A percentile compares a stretch with the other conserved stretches of the same genome.
These are phyloP conservation scores for Candolleomyces aberdarensis DNA, from an alignment of 768 basidiomycete genomes.

Conservation along the genomic window DNA sequence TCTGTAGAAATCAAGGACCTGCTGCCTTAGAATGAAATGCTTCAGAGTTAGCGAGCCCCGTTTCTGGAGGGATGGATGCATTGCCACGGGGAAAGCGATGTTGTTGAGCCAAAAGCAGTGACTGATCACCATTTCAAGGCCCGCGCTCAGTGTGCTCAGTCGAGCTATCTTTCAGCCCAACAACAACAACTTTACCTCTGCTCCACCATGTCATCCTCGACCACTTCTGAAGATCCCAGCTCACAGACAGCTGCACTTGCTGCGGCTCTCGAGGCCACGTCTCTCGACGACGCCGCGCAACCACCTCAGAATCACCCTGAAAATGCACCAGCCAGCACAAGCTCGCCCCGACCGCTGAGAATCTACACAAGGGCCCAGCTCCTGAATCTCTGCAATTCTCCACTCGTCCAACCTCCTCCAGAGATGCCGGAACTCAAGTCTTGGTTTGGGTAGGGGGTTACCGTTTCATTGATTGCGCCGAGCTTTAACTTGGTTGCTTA, in stretches of 20 bases:
- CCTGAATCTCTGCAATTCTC: conserved; percentile 68
- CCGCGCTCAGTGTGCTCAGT: conserved; percentile 27
- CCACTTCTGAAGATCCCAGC: conserved; percentile 1
- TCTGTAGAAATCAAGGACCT: conserved; percentile 62
- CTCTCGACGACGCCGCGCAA: conserved; percentile 12
- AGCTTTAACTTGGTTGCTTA: conserved; percentile 28
- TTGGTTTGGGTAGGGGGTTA: conserved; percentile 75
- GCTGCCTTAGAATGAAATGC: conserved; percentile 71
- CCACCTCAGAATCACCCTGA: conserved; percentile 14
- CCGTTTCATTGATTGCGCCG: conserved; percentile 12
- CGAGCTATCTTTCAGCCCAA: conserved; percentile 13
- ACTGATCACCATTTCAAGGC: conserved; percentile 38
- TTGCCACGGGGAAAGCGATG: neutral
- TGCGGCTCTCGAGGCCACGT: conserved; percentile 15
- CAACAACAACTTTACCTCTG: conserved; percentile 12
- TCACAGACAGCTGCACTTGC: conserved; percentile 1
- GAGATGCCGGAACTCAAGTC: conserved; percentile 82
- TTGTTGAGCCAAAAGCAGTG: neutral
- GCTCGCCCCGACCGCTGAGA: conserved; percentile 43
- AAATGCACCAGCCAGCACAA: conserved; percentile 22
- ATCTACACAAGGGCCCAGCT: conserved; percentile 72
- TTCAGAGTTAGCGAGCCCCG: conserved; percentile 47
- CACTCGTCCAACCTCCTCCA: conserved; percentile 64
- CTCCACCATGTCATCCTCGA: conserved; percentile 19
- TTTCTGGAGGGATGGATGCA: conserved; percentile 8